phyloP scores from a whole-genome alignment of 805 yeast genomes.

The Schizosaccharomyces lindneri region DNA sequence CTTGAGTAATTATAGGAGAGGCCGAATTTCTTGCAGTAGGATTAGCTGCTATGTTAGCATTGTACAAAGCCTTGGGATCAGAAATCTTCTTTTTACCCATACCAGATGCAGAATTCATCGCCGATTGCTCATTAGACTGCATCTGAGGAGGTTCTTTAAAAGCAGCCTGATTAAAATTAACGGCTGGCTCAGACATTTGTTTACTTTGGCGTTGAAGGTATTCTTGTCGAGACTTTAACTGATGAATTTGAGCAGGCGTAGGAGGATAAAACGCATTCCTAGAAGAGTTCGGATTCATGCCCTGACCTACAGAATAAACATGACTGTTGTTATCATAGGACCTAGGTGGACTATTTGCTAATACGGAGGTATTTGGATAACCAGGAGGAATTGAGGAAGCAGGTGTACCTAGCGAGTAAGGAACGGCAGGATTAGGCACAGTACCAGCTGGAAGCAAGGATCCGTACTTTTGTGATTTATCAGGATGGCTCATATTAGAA shows the following conservation, averaged over 20 bases:
- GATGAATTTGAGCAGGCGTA: conserved; percentile 7
- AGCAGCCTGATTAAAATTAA: not conserved
- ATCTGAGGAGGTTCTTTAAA: not conserved
- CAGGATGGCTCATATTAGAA: not conserved
- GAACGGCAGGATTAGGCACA: no score
- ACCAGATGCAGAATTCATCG: no score
- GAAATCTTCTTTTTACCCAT: no score
- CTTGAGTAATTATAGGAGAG: no score
- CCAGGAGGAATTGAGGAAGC: not conserved
- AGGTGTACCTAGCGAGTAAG: not conserved
- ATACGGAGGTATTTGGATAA: not conserved
- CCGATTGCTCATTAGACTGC: not conserved
- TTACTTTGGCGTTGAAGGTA: conserved; percentile 6
- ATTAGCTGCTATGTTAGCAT: no score
- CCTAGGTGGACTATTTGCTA: not conserved
- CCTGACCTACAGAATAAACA: not conserved
- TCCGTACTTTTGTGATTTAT: no score
- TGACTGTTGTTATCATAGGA: not conserved
- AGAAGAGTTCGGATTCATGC: not conserved
- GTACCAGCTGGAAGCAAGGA: no score
- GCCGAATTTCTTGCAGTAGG: no score
- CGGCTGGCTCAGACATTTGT: conserved; percentile 1
- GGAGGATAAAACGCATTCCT: not conserved
- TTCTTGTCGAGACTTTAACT: conserved; percentile 6
- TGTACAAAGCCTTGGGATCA: no score